These are phyloP conservation scores for Penicillium sp. DNA, from an alignment of 2,329 filamentous ascomycete genomes.

Conservation along the genomic window DNA sequence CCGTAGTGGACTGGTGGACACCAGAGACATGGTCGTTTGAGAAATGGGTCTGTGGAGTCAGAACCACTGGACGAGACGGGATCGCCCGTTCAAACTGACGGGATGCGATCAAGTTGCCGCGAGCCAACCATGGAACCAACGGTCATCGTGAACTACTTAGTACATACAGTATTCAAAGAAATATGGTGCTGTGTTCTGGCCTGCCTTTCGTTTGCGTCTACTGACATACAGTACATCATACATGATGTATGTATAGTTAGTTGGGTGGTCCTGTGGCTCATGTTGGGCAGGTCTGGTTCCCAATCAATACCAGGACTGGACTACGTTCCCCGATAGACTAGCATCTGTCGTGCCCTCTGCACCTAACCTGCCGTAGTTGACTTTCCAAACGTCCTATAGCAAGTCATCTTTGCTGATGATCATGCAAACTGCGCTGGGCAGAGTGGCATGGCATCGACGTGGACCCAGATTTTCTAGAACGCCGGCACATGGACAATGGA, in stretches of 20 bases:
- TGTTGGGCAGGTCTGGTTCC: neutral
- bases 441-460: constrained; percentile 9
- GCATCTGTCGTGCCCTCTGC: neutral
- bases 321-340: neutral
- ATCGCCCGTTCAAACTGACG: constrained; percentile 20
- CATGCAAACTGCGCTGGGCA: constrained; percentile 26
- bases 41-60: constrained; percentile 25
- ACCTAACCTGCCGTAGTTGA: neutral
- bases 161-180: neutral
- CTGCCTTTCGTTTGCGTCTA: neutral
- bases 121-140: constrained; percentile 25
- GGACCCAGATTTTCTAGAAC: constrained; percentile 23
- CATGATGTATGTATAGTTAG: constrained; percentile 4
- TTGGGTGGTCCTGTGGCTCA: constrained; percentile 1
- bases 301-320: neutral
- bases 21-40: constrained; percentile 6
- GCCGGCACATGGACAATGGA: constrained; percentile 22
- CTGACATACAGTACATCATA: constrained; percentile 2
- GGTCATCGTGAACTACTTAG: neutral
- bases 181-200: neutral
- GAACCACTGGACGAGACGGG: constrained; percentile 30
- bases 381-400: neutral
- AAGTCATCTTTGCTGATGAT: constrained; percentile 12
- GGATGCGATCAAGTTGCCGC: constrained; percentile 14
- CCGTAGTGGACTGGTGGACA: neutral